Percentiles rank a stretch among this genome's conserved stretches.
phyloP scores from a whole-genome alignment of 768 basidiomycete species.

The Cubamyces sp. region DNA sequence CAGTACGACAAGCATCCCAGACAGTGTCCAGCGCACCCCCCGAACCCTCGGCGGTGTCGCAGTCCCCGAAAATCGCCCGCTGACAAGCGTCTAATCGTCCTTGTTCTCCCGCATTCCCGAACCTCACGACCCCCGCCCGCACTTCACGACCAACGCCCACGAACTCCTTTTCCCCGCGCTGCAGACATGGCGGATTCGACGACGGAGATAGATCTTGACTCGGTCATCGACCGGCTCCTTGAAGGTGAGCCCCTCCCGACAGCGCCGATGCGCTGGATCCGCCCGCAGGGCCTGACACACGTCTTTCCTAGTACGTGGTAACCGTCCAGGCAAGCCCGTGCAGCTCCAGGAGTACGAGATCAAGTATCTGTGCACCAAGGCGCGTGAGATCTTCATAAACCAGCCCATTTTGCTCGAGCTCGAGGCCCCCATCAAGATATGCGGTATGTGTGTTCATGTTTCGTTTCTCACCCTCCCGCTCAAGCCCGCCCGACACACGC shows the following conservation, averaged over 20 bases:
- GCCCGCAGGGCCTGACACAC: constrained; percentile 22
- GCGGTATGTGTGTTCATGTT: constrained; percentile 62
- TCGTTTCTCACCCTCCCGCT: constrained; percentile 12
- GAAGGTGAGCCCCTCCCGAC: constrained; percentile 73
- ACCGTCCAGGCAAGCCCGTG: constrained; percentile 97
- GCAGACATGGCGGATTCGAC: constrained; percentile 72
- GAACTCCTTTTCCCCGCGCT: constrained; percentile 15
- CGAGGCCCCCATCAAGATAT: constrained; percentile 99
- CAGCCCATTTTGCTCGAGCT: constrained; percentile 97
- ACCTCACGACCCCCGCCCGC: constrained; percentile 27
- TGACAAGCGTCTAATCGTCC: constrained; percentile 25
- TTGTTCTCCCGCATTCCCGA: constrained; percentile 26
- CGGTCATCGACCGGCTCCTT: constrained; percentile 96
- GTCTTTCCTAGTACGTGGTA: constrained; percentile 80
- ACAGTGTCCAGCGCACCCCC: constrained; percentile 15
- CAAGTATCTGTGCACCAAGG: constrained; percentile 98
- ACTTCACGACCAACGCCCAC: constrained; percentile 29
- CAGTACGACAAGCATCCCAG: constrained; percentile 17
- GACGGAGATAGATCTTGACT: constrained; percentile 98
- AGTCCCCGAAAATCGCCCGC: constrained; percentile 21
- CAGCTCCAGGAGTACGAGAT: constrained; percentile 99
- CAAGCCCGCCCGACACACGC: background rate
- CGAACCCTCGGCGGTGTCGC: constrained; percentile 8
- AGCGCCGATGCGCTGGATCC: constrained; percentile 23
- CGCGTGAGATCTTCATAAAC: constrained; percentile 98